Evolutionary conservation across 768 basidiomycete species (phyloP).

Genomic region (Suillus subaureus): DNA sequence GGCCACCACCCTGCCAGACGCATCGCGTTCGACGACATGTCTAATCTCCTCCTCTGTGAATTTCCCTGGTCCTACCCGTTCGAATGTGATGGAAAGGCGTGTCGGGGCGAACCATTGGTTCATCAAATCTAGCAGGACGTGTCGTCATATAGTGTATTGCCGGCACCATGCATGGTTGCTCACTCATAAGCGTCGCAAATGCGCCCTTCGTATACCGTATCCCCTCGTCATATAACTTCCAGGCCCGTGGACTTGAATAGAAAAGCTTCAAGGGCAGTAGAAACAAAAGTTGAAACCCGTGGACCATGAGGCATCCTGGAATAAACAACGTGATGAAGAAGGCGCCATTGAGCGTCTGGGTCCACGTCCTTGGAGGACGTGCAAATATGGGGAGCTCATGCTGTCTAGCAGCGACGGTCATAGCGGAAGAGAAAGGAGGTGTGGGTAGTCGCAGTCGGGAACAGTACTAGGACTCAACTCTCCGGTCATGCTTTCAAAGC

Average conservation of each 20-base stretch:
- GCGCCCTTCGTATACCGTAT: constrained; percentile 83
- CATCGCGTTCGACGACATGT: constrained; percentile 56
- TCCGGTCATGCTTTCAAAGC: constrained; percentile 6
- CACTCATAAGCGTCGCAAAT: constrained; percentile 76
- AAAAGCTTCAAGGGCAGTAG: constrained; percentile 67
- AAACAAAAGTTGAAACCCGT: constrained; percentile 71
- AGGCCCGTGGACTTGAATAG: constrained; percentile 54
- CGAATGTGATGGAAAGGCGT: constrained; percentile 69
- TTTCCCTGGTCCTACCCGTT: constrained; percentile 65
- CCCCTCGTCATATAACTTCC: constrained; percentile 63
- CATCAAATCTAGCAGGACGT: constrained; percentile 59
- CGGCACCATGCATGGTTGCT: constrained; percentile 27
- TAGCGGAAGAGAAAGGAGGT: constrained; percentile 11
- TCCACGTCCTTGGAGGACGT: constrained; percentile 59
- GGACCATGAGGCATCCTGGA: constrained; percentile 66
- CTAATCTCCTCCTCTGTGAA: constrained; percentile 64
- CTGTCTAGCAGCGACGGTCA: constrained; percentile 25
- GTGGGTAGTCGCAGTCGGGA: constrained; percentile 8
- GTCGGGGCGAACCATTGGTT: constrained; percentile 85
- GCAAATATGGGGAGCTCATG: constrained; percentile 54
- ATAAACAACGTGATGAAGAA: constrained; percentile 62
- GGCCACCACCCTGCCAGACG: constrained; percentile 54
- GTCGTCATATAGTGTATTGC: constrained; percentile 6
- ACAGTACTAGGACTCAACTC: constrained; percentile 10
- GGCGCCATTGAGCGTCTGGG: constrained; percentile 48